Base-by-base conservation (phyloP, 2,329 filamentous ascomycete species). In the Ophiocordyceps camponoti-rufipedis region DNA sequence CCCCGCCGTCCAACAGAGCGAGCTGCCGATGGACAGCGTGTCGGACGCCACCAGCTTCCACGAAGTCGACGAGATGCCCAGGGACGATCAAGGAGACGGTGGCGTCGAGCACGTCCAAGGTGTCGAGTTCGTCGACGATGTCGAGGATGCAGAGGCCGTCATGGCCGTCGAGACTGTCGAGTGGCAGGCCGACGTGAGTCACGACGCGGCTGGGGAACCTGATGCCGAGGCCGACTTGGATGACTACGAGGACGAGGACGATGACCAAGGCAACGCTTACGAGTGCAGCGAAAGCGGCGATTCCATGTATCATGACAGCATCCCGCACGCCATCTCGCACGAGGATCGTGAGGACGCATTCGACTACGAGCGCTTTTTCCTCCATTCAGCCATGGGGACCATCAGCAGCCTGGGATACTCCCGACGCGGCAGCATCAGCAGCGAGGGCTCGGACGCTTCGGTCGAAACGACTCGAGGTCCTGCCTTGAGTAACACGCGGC, bases 301-400 rank as follows among this genome's bases (percentile, higher is more conserved):
- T 45, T 74, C 74, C 12, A 65, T 79, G 7, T 80, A 82, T 54
- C 75, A 80, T 53, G 78, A 80, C 52, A 66, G 71, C 0, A 59
- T 70, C 43, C 69, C 75, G 46, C 70, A 75, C 44, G 71, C 73
- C 9, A 64, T 82, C 6, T 85, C 86, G 0, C 89, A 96, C 55
- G 89, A 96, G 63, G 87, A 95, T 59, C 82, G 89, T 18, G 80
- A 88, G 52, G 89, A 96, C 60, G 88, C 88, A 1, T 96, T 96
- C 56, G 89, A 96, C 59, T 96, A 96, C 50, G 85, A 94, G 60
- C 81, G 94, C 58, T 95, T 95, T 64, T 94, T 94, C 60, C 70
- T 95, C 13, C 87, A 95, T 60, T 94, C 85, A 52, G 86, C 87
- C 11, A 80, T 95, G 73, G 87, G 86, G 6, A 86, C 74, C 2